phyloP scores from a whole-genome alignment of 2,329 filamentous ascomycete genomes.

The Fusarium ramigenum region DNA sequence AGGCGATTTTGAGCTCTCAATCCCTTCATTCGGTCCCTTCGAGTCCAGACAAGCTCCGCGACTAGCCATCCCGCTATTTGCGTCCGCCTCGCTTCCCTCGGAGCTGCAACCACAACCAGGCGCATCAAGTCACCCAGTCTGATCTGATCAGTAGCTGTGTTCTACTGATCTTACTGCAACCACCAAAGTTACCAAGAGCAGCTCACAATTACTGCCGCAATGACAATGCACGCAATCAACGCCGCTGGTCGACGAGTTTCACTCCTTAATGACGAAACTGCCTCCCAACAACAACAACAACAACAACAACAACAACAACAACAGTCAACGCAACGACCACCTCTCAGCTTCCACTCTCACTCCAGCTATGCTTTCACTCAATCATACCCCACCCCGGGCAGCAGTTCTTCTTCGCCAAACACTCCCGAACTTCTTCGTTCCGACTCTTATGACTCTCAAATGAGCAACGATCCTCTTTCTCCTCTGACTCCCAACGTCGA shows the following conservation, averaged over 20 bases:
- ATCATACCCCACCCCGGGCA: conserved; percentile 50
- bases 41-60: conserved; percentile 27
- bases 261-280: conserved; percentile 61
- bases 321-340: conserved; percentile 28
- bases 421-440: conserved; percentile 68
- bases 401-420: conserved; percentile 57
- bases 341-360: conserved; percentile 48
- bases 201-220: background rate
- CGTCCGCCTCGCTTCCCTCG: conserved; percentile 16
- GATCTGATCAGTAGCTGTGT: conserved; percentile 2
- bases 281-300: background rate
- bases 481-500: conserved; percentile 64
- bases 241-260: conserved; percentile 67
- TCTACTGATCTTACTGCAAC: background rate
- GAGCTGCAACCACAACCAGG: conserved; percentile 20
- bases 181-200: background rate
- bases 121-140: conserved; percentile 1
- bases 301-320: background rate
- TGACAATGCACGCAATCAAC: conserved; percentile 63
- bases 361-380: conserved; percentile 47
- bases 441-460: conserved; percentile 69
- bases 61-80: conserved; percentile 30
- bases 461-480: conserved; percentile 63
- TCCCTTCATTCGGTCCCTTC: conserved; percentile 3
- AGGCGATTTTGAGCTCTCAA: conserved; percentile 23